Evolutionary conservation across 768 basidiomycete genomes (phyloP), one percentile per base, ranked within the genome.

Genomic region (Cystobasidium ongulense): DNA sequence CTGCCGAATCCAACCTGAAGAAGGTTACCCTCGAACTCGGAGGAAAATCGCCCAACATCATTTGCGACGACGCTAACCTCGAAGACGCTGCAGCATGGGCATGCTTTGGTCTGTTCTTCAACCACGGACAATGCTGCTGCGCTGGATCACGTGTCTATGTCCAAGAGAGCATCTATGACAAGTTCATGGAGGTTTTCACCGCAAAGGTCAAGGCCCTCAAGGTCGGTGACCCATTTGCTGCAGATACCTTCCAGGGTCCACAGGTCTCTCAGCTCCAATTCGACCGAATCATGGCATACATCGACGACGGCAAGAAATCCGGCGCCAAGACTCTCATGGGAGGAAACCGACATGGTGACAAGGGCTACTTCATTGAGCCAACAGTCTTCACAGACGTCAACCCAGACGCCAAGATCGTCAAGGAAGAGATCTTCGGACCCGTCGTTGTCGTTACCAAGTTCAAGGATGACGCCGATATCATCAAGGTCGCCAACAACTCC

Each of bases 111-210:
- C 86, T 91, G 75, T 91, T 87, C 89, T 91, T 78, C 79, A 89
- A 87, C 62, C 71, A 65, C 70, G 70, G 63, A 31, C 53, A 75
- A 36, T 63, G 59, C 61, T 75, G 75, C 74, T 75, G 74, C 76
- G 90, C 90, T 13, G 89, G 90, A 11, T 89, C 90, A 25, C 86
- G 92, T 75, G 87, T 92, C 78, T 91, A 85, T 78, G 89, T 93
- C 3, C 75, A 76, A 53, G 87, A 85, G 73, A 82, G 83, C 1
- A 86, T 92, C 77, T 92, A 92, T 82, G 90, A 92, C 80, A 80
- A 86, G 75, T 92, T 92, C 83, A 78, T 92, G 66, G 78, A 81
- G 63, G 81, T 80, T 35, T 88, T 91, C 81, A 85, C 85, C 0
- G 85, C 81, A 31, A 84, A 85, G 80, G 83, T 88, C 62, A 81